phyloP scores from a whole-genome alignment of 1,284 basidiomycete species.

The Thecaphora thlaspeos region DNA sequence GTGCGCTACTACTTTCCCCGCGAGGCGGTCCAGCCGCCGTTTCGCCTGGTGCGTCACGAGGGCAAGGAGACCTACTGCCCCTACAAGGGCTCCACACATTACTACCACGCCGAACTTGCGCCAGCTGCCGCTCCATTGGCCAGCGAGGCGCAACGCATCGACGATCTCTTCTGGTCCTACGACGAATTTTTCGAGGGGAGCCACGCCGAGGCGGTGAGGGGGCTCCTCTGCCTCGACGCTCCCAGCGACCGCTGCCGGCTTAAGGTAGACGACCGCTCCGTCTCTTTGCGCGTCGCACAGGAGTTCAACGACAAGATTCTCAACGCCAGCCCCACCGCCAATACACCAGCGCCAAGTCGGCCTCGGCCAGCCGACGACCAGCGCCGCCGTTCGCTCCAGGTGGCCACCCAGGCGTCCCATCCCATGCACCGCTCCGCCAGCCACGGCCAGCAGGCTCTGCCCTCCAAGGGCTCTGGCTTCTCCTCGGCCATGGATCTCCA shows the following conservation, averaged over 20 bases:
- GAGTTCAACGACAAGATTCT: conserved; percentile 10
- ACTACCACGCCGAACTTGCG: conserved; percentile 1
- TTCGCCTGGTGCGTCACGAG: conserved; percentile 15
- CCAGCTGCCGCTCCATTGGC: background rate
- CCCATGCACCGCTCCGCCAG: conserved; percentile 19
- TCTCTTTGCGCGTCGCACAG: conserved; percentile 11
- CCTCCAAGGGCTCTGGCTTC: conserved; percentile 14
- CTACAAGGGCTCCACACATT: conserved; percentile 30
- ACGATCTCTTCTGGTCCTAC: conserved; percentile 29
- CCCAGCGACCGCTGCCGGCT: conserved; percentile 11
- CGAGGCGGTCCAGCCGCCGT: conserved; percentile 19
- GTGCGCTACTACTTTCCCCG: conserved; percentile 30
- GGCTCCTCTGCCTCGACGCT: conserved; percentile 24
- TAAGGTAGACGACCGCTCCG: conserved; percentile 12
- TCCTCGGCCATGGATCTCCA: conserved; percentile 23
- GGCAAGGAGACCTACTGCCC: conserved; percentile 28
- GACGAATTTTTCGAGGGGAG: conserved; percentile 18
- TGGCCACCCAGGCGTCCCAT: conserved; percentile 1
- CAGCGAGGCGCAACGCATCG: background rate
- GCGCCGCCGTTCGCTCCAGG: conserved; percentile 1
- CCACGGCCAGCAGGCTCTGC: conserved; percentile 12
- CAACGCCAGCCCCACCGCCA: conserved; percentile 3
- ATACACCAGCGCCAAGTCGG: conserved; percentile 10
- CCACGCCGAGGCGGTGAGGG: conserved; percentile 15
- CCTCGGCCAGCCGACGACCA: conserved; percentile 18